Evolutionary conservation across 2,329 filamentous ascomycete species (phyloP), one percentile per base, ranked within the genome.

Genomic region (Cryphonectria naterciae): DNA sequence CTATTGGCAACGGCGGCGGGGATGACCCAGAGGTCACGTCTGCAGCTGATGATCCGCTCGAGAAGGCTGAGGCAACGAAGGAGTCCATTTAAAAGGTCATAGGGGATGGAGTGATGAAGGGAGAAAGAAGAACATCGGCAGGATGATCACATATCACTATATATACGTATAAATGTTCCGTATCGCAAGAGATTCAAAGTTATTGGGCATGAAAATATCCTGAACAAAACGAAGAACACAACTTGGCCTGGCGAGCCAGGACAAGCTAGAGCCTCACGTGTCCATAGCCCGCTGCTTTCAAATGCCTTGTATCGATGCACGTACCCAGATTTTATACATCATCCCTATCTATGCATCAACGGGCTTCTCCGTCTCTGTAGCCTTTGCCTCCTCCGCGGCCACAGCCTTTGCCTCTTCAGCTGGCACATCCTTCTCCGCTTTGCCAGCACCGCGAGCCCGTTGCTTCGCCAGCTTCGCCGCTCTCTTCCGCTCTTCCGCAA

Each of bases 401-500:
- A 25, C 58, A 19, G 17, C 67, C 39, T 58, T 67, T 39, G 63
- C 70, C 2, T 65, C 69, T 41, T 71, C 72, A 43, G 71, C 68
- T 41, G 74, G 68, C 32, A 61, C 73, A 28, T 41, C 65, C 68
- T 72, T 69, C 35, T 70, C 64, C 60, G 70, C 56, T 17, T 68
- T 67, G 1, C 71, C 71, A 13, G 72, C 65, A 49, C 69, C 67
- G 66, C 74, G 73, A 5, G 70, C 69, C 60, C 73, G 67, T 72
- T 76, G 72, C 64, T 74, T 73, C 25, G 73, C 46, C 65, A 73
- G 58, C 67, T 67, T 74, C 70, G 68, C 63, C 49, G 72, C 72
- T 35, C 75, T 72, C 73, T 77, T 77, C 15, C 60, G 49, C 60
- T 73, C 75, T 65, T 72, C 74, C 17, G 76, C 74, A 32, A 65